phyloP scores from a whole-genome alignment of 2,329 filamentous ascomycete species.

The Trichophaea hybrida region DNA sequence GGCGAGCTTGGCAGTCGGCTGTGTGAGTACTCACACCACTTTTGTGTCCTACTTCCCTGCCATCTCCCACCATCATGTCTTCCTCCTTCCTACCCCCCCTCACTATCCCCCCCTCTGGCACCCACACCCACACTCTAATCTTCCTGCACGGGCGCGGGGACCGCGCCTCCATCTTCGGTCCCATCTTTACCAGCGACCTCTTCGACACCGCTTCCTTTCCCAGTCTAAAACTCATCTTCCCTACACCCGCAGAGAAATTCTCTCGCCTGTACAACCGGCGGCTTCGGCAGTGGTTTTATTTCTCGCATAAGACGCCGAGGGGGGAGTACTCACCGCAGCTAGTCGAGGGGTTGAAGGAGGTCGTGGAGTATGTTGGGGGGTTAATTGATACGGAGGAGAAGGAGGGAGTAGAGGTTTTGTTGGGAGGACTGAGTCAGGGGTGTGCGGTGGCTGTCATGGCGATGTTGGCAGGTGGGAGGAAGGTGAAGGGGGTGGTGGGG shows the following conservation, averaged over 20 bases:
- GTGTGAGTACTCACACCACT: too few relatives aligned
- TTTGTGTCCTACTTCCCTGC: neutral
- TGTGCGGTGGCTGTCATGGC: conserved; percentile 34
- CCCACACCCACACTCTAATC: conserved; percentile 36
- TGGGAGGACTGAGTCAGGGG: conserved; percentile 39
- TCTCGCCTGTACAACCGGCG: conserved; percentile 32
- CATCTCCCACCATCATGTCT: neutral
- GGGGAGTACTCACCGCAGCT: neutral
- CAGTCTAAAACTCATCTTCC: conserved; percentile 27
- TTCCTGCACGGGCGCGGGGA: conserved; percentile 40
- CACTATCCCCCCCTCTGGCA: neutral
- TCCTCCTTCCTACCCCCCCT: neutral
- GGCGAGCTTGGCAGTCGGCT: too few relatives aligned
- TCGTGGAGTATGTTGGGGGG: conserved; percentile 29
- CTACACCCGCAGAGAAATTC: conserved; percentile 32
- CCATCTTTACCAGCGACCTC: neutral
- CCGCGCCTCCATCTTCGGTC: conserved; percentile 27
- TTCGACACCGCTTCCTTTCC: neutral
- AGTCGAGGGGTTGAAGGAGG: conserved; percentile 32
- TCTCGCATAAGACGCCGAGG: conserved; percentile 28
- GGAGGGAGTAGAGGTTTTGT: conserved; percentile 28
- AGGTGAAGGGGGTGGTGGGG: conserved; percentile 36
- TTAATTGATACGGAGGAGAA: conserved; percentile 31
- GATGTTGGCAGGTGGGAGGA: conserved; percentile 13
- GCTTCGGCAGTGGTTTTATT: conserved; percentile 38